These are phyloP conservation scores for Tetrapisispora fleetii DNA, from an alignment of 805 yeast genomes.

Conservation along the genomic window DNA sequence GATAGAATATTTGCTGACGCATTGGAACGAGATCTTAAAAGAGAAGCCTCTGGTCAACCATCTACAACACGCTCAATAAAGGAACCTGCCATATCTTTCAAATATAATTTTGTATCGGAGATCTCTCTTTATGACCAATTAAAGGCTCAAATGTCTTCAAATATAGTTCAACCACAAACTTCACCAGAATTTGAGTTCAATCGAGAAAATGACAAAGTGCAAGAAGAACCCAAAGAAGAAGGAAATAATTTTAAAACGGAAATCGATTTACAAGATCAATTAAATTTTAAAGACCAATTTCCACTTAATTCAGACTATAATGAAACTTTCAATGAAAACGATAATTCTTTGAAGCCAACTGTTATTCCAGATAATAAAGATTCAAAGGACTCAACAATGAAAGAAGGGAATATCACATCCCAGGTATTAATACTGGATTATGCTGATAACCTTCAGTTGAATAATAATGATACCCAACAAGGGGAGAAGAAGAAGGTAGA, in stretches of 20 bases:
- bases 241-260: neutral
- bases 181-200: slow-evolving; percentile 1
- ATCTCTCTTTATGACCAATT: slow-evolving; percentile 48
- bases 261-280: neutral
- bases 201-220: neutral
- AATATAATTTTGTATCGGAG: slow-evolving; percentile 41
- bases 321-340: neutral
- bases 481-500: neutral
- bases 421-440: slow-evolving; percentile 9
- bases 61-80: slow-evolving; percentile 63
- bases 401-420: neutral
- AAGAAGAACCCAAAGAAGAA: neutral
- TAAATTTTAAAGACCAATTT: neutral
- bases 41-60: slow-evolving; percentile 49
- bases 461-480: neutral
- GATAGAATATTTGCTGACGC: slow-evolving; percentile 90
- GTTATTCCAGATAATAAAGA: neutral
- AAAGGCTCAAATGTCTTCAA: neutral
- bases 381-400: neutral
- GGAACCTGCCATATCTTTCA: slow-evolving; percentile 76
- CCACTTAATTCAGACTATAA: neutral
- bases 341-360: neutral
- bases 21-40: slow-evolving; percentile 79
- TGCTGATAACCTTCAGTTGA: slow-evolving; percentile 3
- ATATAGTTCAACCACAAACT: neutral